Evolutionary conservation across 306 rosid genomes (phyloP).

Genomic region (Mucuna pruriens): DNA sequence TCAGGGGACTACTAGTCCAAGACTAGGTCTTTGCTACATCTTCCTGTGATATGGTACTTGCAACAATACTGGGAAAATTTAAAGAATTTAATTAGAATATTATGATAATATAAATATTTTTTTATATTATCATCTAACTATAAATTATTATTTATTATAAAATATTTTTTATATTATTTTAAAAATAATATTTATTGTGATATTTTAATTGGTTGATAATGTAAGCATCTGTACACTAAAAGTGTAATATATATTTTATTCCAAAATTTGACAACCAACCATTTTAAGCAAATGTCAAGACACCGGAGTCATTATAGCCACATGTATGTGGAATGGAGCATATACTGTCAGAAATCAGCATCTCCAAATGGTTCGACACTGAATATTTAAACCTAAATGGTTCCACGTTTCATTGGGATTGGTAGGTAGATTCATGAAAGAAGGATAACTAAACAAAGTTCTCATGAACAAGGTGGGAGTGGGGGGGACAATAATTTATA

Average conservation of each 20-base stretch:
- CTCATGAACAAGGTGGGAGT: neutral
- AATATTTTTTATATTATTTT: no score
- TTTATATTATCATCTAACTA: no score
- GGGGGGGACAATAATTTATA: neutral
- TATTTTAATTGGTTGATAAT: neutral
- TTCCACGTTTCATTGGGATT: neutral
- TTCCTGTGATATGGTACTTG: neutral
- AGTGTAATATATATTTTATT: neutral
- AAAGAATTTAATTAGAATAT: no score
- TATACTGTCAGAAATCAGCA: neutral
- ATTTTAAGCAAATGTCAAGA: neutral
- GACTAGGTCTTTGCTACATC: neutral
- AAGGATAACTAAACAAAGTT: constrained; percentile 3
- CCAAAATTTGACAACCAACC: neutral
- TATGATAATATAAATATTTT: no score
- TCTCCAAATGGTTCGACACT: neutral
- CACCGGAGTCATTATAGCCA: neutral
- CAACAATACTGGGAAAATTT: neutral
- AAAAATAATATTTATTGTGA: no score
- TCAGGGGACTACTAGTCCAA: neutral
- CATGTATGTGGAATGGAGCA: neutral
- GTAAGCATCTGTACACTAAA: neutral
- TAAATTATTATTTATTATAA: no score
- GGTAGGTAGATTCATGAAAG: neutral
- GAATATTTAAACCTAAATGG: neutral